Evolutionary conservation across 148 eudicot genomes (phyloP).

Genomic region (Talinum fruticosum): DNA sequence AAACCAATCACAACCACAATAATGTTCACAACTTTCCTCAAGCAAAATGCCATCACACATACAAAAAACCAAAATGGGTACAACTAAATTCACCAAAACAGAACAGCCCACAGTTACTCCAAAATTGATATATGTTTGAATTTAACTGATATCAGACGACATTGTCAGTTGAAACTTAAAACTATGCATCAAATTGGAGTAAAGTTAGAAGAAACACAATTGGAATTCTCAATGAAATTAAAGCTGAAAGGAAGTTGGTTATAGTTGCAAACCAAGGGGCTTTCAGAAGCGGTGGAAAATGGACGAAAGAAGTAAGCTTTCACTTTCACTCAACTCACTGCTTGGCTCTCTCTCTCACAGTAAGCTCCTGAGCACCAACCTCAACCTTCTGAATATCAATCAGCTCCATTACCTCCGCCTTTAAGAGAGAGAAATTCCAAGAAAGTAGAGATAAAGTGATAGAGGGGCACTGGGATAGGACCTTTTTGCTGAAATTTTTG

Average conservation of each 20-base stretch:
- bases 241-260: not conserved
- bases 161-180: constrained; percentile 24
- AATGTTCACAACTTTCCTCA: constrained; percentile 25
- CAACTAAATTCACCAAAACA: not conserved
- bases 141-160: constrained; percentile 49
- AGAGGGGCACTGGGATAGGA: not conserved
- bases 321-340: constrained; percentile 24
- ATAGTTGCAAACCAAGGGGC: constrained; percentile 17
- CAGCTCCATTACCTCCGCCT: constrained; percentile 26
- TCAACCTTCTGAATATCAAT: constrained; percentile 25
- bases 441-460: constrained; percentile 34
- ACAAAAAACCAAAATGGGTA: constrained; percentile 15
- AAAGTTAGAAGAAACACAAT: not conserved
- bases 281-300: not conserved
- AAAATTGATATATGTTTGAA: not conserved
- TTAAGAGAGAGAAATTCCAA: constrained; percentile 18
- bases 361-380: constrained; percentile 17
- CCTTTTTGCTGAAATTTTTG: constrained; percentile 21
- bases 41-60: constrained; percentile 29
- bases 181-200: not conserved
- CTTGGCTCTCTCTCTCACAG: constrained; percentile 14
- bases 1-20: constrained; percentile 31
- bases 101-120: not conserved
- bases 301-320: constrained; percentile 9
- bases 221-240: not conserved